Percentiles rank a stretch among this genome's conserved stretches.
Conservation (phyloP, 1,284 basidiomycete genomes). For the Neonothopanus nambi region DNA sequence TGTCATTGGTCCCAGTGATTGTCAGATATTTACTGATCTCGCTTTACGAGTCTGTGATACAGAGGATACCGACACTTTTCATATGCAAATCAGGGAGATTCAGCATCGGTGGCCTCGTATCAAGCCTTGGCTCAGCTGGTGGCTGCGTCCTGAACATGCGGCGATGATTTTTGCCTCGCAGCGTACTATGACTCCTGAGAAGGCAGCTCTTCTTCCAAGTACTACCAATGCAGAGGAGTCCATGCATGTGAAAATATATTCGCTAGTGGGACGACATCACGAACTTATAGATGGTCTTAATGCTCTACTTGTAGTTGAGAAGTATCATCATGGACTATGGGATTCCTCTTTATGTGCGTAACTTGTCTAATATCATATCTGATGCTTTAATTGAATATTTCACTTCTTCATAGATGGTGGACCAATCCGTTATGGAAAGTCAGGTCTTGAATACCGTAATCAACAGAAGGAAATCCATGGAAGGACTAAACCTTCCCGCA, state of each 20-base stretch:
- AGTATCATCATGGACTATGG: constrained; percentile 15
- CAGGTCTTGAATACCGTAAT: background rate
- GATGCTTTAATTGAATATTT: background rate
- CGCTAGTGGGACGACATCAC: constrained; percentile 13
- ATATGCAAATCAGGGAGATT: constrained; percentile 5
- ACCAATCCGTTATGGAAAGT: constrained; percentile 6
- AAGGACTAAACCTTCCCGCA: background rate
- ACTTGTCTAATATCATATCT: background rate
- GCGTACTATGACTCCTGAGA: constrained; percentile 13
- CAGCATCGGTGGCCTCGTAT: constrained; percentile 22
- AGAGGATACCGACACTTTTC: constrained; percentile 12
- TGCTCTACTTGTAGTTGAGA: constrained; percentile 18
- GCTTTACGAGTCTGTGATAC: constrained; percentile 15
- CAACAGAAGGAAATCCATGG: background rate
- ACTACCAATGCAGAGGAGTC: constrained; percentile 34
- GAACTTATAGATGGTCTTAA: constrained; percentile 24
- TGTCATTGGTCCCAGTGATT: constrained; percentile 20
- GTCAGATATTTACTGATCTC: constrained; percentile 16
- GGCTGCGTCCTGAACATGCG: constrained; percentile 25
- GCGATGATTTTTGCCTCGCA: constrained; percentile 29
- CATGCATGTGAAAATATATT: constrained; percentile 32
- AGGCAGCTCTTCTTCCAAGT: constrained; percentile 29
- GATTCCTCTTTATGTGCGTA: background rate
- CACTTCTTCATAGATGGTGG: constrained; percentile 9
- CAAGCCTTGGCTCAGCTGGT: constrained; percentile 31